Conservation (phyloP, 352 stramenopile genomes). For the Thalassiosira mediterranea region DNA sequence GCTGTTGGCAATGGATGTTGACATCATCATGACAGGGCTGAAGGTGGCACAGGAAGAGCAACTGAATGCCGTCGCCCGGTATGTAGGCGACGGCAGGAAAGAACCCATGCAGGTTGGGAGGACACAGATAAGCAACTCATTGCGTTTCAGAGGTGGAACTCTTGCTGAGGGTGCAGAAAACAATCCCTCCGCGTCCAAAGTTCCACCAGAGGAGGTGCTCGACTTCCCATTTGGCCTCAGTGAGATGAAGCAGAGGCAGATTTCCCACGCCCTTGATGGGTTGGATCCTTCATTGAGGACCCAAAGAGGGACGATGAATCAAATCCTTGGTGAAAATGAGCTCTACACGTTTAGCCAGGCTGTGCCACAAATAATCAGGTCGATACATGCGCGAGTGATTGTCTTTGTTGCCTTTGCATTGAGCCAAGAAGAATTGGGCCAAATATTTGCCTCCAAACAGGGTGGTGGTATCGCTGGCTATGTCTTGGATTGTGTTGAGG, state of each 20-base stretch:
- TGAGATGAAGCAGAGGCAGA: constrained; percentile 74
- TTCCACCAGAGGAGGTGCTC: constrained; percentile 70
- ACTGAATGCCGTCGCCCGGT: constrained; percentile 68
- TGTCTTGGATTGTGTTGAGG: constrained; percentile 81
- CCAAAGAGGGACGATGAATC: constrained; percentile 50
- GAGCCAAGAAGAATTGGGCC: constrained; percentile 82
- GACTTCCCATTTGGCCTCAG: constrained; percentile 80
- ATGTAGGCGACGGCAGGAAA: constrained; percentile 73
- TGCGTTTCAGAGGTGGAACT: constrained; percentile 39
- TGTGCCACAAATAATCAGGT: constrained; percentile 77
- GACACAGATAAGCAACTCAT: constrained; percentile 7
- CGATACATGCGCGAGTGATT: constrained; percentile 81
- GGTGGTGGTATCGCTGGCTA: constrained; percentile 75
- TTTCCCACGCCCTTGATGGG: constrained; percentile 51
- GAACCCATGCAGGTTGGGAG: constrained; percentile 65
- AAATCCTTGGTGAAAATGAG: constrained; percentile 55
- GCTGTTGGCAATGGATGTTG: constrained; percentile 79
- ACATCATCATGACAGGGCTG: constrained; percentile 82
- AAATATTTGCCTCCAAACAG: constrained; percentile 81
- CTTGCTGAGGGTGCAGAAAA: constrained; percentile 17
- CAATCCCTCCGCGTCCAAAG: constrained; percentile 23
- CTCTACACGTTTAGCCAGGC: constrained; percentile 77
- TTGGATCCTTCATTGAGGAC: constrained; percentile 51
- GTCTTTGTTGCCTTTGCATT: constrained; percentile 77
- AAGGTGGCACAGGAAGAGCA: constrained; percentile 84